These are phyloP conservation scores for Clonostachys chloroleuca DNA, from an alignment of 2,329 filamentous ascomycete genomes.

Conservation along the genomic window DNA sequence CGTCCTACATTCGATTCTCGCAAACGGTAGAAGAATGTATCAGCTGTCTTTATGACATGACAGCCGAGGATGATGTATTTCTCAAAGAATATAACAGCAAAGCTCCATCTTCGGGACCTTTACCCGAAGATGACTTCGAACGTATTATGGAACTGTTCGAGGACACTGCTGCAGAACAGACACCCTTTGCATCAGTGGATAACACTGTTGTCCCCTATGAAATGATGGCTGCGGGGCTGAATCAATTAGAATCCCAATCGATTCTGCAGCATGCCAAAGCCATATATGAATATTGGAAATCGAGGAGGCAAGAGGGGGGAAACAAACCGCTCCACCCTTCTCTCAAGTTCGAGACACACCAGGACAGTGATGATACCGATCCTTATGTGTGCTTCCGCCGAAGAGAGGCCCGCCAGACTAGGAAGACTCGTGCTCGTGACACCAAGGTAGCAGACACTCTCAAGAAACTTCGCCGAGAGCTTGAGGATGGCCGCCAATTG, in stretches of 20 bases:
- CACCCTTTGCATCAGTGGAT: slow-evolving; percentile 87
- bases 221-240: slow-evolving; percentile 67
- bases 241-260: slow-evolving; percentile 41
- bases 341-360: slow-evolving; percentile 91
- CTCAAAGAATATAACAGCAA: slow-evolving; percentile 81
- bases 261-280: slow-evolving; percentile 62
- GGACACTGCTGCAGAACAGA: slow-evolving; percentile 75
- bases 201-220: slow-evolving; percentile 78
- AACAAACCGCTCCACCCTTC: slow-evolving; percentile 72
- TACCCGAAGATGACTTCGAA: slow-evolving; percentile 90
- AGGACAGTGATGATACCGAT: slow-evolving; percentile 91
- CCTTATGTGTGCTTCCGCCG: slow-evolving; percentile 98
- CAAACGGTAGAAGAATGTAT: slow-evolving; percentile 96
- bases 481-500: slow-evolving; percentile 83
- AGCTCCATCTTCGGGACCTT: slow-evolving; percentile 56
- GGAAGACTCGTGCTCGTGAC: slow-evolving; percentile 92
- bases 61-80: slow-evolving; percentile 80
- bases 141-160: slow-evolving; percentile 94
- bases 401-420: slow-evolving; percentile 87
- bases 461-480: slow-evolving; percentile 82
- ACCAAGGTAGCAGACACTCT: slow-evolving; percentile 93
- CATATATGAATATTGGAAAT: slow-evolving; percentile 88
- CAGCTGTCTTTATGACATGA: slow-evolving; percentile 91
- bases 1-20: slow-evolving; percentile 95
- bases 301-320: slow-evolving; percentile 57